These are phyloP conservation scores for Sphagnum magellanicum DNA, from an alignment of 228 moss, liverwort and hornwort species.

Conservation along the genomic window DNA sequence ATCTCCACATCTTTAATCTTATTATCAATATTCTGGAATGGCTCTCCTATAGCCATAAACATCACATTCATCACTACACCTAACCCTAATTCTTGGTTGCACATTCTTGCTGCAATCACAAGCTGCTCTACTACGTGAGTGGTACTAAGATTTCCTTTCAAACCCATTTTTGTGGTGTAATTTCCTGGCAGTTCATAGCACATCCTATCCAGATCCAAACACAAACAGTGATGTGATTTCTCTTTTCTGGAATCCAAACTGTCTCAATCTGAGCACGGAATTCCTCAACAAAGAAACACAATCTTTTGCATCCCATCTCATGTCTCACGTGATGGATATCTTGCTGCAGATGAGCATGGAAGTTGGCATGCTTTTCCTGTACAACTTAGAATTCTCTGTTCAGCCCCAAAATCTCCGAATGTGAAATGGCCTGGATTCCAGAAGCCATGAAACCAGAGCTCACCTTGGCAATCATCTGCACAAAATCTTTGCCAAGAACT, in stretches of 20 bases:
- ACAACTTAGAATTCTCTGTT: conserved; percentile 36
- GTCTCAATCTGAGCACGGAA: conserved; percentile 59
- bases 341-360: conserved; percentile 26
- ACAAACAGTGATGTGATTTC: conserved; percentile 67
- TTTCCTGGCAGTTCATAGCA: conserved; percentile 98
- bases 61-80: conserved; percentile 64
- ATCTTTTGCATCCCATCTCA: conserved; percentile 73
- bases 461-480: no score
- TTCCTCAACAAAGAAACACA: conserved; percentile 41
- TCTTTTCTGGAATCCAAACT: conserved; percentile 69
- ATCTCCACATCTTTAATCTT: conserved; percentile 75
- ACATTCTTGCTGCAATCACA: conserved; percentile 70
- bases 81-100: conserved; percentile 26
- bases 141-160: conserved; percentile 62
- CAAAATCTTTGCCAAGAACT: no score
- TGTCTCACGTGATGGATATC: conserved; percentile 34
- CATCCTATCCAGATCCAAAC: conserved; percentile 94
- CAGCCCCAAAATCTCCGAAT: conserved; percentile 39
- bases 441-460: conserved; percentile 42
- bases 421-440: conserved; percentile 58
- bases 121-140: conserved; percentile 86
- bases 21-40: conserved; percentile 64
- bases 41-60: conserved; percentile 97
- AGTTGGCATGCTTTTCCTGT: conserved; percentile 45
- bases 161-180: conserved; percentile 84